Evolutionary conservation across 1,139 yeast genomes (phyloP).

Genomic region (Blastobotrys petasosporus): DNA sequence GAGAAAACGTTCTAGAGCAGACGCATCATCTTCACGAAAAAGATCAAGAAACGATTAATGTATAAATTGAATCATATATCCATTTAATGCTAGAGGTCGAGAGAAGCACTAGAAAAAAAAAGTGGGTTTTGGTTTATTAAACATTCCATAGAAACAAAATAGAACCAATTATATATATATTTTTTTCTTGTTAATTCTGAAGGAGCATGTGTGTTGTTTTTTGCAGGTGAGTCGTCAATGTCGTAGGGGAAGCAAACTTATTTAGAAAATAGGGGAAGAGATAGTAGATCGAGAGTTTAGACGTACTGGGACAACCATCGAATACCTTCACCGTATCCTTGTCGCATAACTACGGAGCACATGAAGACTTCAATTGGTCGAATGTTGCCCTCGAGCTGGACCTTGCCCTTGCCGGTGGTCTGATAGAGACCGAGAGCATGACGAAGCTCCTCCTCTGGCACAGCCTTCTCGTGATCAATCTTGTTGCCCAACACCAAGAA

Average conservation of each 20-base stretch:
- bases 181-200: neutral
- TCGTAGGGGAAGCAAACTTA: too few species aligned
- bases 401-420: conserved; percentile 82
- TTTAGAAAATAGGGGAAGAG: too few species aligned
- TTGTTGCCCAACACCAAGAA: conserved; percentile 93
- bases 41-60: conserved; percentile 1
- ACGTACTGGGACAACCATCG: conserved; percentile 95
- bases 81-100: neutral
- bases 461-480: conserved; percentile 91
- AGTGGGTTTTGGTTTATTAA: too few species aligned
- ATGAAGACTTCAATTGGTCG: conserved; percentile 95
- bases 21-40: conserved; percentile 3
- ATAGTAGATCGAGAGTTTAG: conserved; percentile 31
- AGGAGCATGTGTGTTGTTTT: neutral
- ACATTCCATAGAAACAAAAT: too few species aligned
- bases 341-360: conserved; percentile 97
- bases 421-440: conserved; percentile 81
- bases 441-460: conserved; percentile 90
- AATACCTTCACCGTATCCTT: conserved; percentile 94
- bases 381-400: conserved; percentile 61
- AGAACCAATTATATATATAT: too few species aligned
- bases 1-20: conserved; percentile 48
- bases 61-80: neutral
- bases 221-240: neutral
- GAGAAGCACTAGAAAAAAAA: too few species aligned